Evolutionary conservation across 257 asterid genomes (phyloP), one percentile per base, ranked within the genome.

Genomic region (Parsonsia alboflavescens): DNA sequence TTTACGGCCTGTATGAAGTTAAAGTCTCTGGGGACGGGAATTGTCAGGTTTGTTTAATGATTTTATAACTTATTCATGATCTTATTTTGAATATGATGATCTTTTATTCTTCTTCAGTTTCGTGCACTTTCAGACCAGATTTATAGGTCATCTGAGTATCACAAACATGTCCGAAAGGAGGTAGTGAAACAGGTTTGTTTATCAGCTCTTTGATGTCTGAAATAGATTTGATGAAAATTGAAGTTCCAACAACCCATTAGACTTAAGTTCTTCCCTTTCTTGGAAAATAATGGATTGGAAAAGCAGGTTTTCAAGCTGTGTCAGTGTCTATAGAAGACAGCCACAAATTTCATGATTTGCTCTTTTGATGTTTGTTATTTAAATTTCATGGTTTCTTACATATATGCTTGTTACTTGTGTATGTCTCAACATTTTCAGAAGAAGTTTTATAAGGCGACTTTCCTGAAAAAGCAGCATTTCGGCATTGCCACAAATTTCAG

Each of bases 81-180:
- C 44, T 45, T 39, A 2, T 58, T 49, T 22, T 54, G 54, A 59
- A 52, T 63, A 36, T 68, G 22, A 74, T 87, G 21, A 77, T 71
- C 17, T 48, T 10, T 73, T 33, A 46, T 67, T 75, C 75, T 77
- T 74, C 49, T 42, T 71, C 81, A 89, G 92, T 90, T 90, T 73
- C 92, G 92, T 63, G 91, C 94, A 67, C 88, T 90, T 77, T 89
- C 91, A 73, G 96, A 90, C 79, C 94, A 90, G 85, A 79, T 88
- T 15, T 90, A 88, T 80, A 82, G 88, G 71, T 82, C 89, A 22
- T 85, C 91, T 1, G 88, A 90, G 80, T 76, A 88, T 83, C 96
- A 90, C 82, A 88, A 83, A 81, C 84, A 88, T 71, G 87, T 88
- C 72, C 86, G 94, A 24, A 85, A 88, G 80, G 96, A 90, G 81